Percentiles rank a stretch among this genome's conserved stretches.
These are phyloP conservation scores for Auriscalpium microsporum DNA, from an alignment of 768 basidiomycete genomes.

Conservation along the genomic window DNA sequence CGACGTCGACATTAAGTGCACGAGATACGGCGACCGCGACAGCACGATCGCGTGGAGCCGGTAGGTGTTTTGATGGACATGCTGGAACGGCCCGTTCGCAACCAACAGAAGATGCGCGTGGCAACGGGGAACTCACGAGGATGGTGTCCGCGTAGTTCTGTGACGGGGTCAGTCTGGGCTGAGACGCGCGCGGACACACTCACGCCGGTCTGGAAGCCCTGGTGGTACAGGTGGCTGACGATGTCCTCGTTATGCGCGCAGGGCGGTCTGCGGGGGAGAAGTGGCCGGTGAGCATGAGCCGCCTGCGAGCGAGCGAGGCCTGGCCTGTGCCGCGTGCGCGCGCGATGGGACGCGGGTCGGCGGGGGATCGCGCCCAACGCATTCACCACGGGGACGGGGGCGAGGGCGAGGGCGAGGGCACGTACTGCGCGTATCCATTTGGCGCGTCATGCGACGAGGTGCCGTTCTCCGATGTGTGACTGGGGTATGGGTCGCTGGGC, in stretches of 20 bases:
- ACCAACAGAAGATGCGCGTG: slow-evolving; percentile 3
- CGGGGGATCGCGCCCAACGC: too few relatives aligned
- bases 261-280: too few relatives aligned
- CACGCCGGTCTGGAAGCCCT: slow-evolving; percentile 78
- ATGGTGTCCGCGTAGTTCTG: slow-evolving; percentile 77
- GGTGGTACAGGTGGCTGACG: slow-evolving; percentile 67
- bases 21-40: slow-evolving; percentile 81
- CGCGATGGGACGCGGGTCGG: too few relatives aligned
- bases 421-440: slow-evolving; percentile 59
- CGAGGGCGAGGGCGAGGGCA: slow-evolving; percentile 7
- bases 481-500: slow-evolving; percentile 17
- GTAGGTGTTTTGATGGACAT: slow-evolving; percentile 67
- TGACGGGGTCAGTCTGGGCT: slow-evolving; percentile 1
- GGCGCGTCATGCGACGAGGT: slow-evolving; percentile 22
- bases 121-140: slow-evolving; percentile 41
- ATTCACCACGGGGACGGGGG: too few relatives aligned
- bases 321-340: too few relatives aligned
- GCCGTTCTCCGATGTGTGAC: slow-evolving; percentile 21
- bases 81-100: slow-evolving; percentile 31
- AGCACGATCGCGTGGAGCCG: slow-evolving; percentile 79
- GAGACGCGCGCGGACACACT: slow-evolving; percentile 23
- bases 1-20: slow-evolving; percentile 79
- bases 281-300: too few relatives aligned
- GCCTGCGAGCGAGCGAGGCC: too few relatives aligned
- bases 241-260: slow-evolving; percentile 38